A percentile compares a stretch with the other conserved stretches of the same genome.
Evolutionary conservation across 129 eudicot genomes (phyloP).

Genomic region (Escallonia rubra): DNA sequence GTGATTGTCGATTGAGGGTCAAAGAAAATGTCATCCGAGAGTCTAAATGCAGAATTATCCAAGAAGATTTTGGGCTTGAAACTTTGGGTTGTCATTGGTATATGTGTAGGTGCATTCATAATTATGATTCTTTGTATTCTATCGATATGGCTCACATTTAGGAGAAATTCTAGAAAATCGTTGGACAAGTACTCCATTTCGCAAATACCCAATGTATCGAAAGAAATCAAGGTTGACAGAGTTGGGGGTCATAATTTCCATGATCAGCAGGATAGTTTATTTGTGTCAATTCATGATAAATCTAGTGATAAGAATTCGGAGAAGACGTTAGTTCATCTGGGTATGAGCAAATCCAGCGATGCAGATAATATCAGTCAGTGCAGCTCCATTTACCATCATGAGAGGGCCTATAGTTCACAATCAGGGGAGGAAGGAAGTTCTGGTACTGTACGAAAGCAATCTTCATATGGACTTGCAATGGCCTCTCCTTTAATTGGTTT

Average conservation of each 20-base stretch:
- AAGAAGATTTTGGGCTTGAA: slow-evolving; percentile 65
- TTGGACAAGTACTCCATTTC: slow-evolving; percentile 38
- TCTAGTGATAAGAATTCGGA: slow-evolving; percentile 53
- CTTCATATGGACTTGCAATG: slow-evolving; percentile 50
- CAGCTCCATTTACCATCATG: slow-evolving; percentile 63
- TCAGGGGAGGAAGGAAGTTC: slow-evolving; percentile 91
- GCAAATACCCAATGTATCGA: slow-evolving; percentile 76
- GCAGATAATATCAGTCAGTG: slow-evolving; percentile 70
- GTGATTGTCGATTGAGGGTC: not conserved
- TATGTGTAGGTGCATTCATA: slow-evolving; percentile 60
- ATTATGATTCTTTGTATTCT: slow-evolving; percentile 59
- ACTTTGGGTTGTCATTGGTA: slow-evolving; percentile 76
- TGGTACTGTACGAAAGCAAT: slow-evolving; percentile 55
- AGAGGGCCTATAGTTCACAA: slow-evolving; percentile 61
- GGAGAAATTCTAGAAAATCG: slow-evolving; percentile 58
- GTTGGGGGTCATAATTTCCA: slow-evolving; percentile 37
- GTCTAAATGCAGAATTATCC: slow-evolving; percentile 48
- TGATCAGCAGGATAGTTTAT: slow-evolving; percentile 39
- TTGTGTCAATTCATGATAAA: slow-evolving; percentile 33
- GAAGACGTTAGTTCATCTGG: slow-evolving; percentile 66
- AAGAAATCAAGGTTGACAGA: slow-evolving; percentile 77
- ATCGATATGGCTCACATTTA: slow-evolving; percentile 62
- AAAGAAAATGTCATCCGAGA: slow-evolving; percentile 46
- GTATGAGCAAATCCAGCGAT: slow-evolving; percentile 68
- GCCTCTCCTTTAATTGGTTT: slow-evolving; percentile 85